Evolutionary conservation across 225 moss, liverwort and hornwort species (phyloP).

Genomic region (Anthoceros angustus): DNA sequence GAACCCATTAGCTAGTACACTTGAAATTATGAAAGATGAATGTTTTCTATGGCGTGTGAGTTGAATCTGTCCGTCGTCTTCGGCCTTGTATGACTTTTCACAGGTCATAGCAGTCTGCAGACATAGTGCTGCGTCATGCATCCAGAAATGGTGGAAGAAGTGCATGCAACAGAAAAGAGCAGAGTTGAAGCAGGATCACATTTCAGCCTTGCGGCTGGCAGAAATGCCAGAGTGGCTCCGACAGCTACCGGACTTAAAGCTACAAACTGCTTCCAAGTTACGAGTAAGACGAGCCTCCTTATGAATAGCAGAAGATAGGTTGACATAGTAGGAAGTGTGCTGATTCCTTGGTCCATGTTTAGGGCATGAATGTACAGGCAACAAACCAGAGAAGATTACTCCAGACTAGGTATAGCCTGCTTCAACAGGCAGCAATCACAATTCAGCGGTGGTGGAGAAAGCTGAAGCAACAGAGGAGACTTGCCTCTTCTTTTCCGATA

Average conservation of each 20-base stretch:
- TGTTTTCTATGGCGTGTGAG: too few relatives aligned
- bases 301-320: neutral
- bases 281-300: neutral
- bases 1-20: too few relatives aligned
- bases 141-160: constrained; percentile 25
- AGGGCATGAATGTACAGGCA: neutral
- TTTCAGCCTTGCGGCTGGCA: constrained; percentile 10
- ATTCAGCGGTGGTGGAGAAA: constrained; percentile 45
- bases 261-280: neutral
- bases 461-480: constrained; percentile 16
- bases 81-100: neutral
- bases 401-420: constrained; percentile 12
- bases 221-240: constrained; percentile 16
- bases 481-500: constrained; percentile 8
- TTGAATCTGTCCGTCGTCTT: too few relatives aligned
- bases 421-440: constrained; percentile 16
- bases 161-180: constrained; percentile 13
- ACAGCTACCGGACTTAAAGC: constrained; percentile 5
- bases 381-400: neutral
- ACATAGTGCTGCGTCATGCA: constrained; percentile 29
- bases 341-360: too few relatives aligned
- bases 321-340: too few relatives aligned
- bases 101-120: constrained; percentile 10
- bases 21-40: too few relatives aligned
- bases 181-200: constrained; percentile 3